phyloP scores from a whole-genome alignment of 371 early-diverging fungal genomes.

The Basidiobolus meristosporus region DNA sequence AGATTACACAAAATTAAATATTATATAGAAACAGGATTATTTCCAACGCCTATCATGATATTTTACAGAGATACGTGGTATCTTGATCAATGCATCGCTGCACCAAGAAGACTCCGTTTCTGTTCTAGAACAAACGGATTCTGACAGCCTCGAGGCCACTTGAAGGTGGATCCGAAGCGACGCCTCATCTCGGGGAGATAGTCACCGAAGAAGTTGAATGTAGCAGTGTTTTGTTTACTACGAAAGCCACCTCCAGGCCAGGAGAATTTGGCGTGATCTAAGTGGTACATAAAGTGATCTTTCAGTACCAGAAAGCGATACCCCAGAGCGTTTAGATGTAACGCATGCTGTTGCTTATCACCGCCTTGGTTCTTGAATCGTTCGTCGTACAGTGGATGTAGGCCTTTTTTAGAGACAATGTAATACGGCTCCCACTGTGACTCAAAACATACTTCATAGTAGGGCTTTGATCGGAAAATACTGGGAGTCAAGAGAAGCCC shows the following conservation, averaged over 20 bases:
- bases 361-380: conserved; percentile 43
- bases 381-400: conserved; percentile 35
- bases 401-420: conserved; percentile 16
- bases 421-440: conserved; percentile 56
- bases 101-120: too few relatives aligned
- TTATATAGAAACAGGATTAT: too few relatives aligned
- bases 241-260: conserved; percentile 36
- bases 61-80: too few relatives aligned
- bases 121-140: conserved; percentile 6
- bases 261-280: conserved; percentile 26
- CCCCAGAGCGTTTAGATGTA: conserved; percentile 30
- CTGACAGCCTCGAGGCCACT: conserved; percentile 35
- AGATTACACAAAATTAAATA: too few relatives aligned
- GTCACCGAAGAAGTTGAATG: conserved; percentile 28
- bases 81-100: too few relatives aligned
- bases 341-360: conserved; percentile 40
- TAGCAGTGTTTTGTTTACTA: conserved; percentile 14
- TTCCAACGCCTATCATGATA: too few relatives aligned
- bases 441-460: conserved; percentile 41
- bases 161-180: conserved; percentile 21
- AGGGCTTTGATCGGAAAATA: conserved; percentile 8
- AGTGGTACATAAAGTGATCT: conserved; percentile 31
- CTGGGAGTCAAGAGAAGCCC: conserved; percentile 11
- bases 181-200: conserved; percentile 23
- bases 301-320: conserved; percentile 24